These are phyloP conservation scores for Acacia concinna DNA, from an alignment of 331 rosid species.

Conservation along the genomic window DNA sequence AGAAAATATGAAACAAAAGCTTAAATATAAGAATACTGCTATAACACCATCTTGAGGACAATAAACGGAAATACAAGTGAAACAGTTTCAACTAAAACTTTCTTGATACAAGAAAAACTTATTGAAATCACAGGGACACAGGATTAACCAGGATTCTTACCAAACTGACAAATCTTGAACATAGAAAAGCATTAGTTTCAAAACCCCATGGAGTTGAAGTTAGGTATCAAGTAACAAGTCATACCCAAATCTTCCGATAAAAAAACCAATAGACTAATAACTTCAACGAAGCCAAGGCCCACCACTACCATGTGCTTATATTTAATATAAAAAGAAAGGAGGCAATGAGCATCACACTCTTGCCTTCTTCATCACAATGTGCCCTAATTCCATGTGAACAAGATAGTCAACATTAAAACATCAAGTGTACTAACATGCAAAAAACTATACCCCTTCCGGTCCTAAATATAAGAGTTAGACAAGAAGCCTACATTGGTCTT, in stretches of 20 bases:
- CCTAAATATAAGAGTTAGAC: too few species aligned
- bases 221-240: background rate
- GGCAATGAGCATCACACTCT: constrained; percentile 1
- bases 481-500: too few species aligned
- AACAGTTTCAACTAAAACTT: constrained; percentile 14
- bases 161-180: background rate
- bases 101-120: background rate
- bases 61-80: background rate
- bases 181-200: background rate
- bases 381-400: background rate
- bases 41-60: constrained; percentile 8
- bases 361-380: constrained; percentile 13
- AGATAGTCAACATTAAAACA: background rate
- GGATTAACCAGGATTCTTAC: background rate
- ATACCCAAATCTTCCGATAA: background rate
- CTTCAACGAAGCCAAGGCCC: constrained; percentile 9
- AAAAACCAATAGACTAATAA: constrained; percentile 4
- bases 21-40: constrained; percentile 3
- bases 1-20: constrained; percentile 21
- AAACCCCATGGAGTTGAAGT: background rate
- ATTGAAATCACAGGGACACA: background rate
- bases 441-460: background rate
- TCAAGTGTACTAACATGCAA: too few species aligned
- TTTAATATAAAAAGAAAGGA: constrained; percentile 10
- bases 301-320: background rate